Conservation (phyloP, 768 basidiomycete genomes). For the Leucogyrophana mollusca region DNA sequence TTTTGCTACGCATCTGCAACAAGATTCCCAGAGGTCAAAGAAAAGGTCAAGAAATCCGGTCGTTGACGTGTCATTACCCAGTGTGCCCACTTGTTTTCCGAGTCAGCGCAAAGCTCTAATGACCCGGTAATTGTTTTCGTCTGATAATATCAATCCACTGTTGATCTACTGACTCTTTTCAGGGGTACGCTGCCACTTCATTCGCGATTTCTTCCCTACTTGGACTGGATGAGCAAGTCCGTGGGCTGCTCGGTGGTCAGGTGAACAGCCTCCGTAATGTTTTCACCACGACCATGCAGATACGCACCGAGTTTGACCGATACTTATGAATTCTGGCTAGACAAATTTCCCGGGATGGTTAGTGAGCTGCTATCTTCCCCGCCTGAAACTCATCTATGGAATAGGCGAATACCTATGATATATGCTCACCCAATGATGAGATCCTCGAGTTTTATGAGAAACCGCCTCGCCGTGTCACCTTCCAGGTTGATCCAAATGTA, state of each 20-base stretch:
- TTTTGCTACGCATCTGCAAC: slow-evolving; percentile 8
- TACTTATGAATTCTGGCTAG: slow-evolving; percentile 11
- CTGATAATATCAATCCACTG: no score
- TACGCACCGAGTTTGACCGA: slow-evolving; percentile 6
- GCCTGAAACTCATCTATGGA: background rate
- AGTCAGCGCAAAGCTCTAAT: slow-evolving; percentile 10
- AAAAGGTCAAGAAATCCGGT: background rate
- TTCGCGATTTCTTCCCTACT: slow-evolving; percentile 5
- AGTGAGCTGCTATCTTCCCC: background rate
- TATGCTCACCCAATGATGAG: slow-evolving; percentile 1
- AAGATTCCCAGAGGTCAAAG: slow-evolving; percentile 6
- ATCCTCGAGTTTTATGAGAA: slow-evolving; percentile 1
- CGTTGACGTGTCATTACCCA: background rate
- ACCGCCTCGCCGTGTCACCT: slow-evolving; percentile 12
- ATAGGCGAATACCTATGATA: slow-evolving; percentile 2
- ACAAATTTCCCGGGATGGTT: slow-evolving; percentile 7
- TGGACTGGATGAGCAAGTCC: no score
- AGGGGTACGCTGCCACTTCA: background rate
- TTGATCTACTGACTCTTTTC: background rate
- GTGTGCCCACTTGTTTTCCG: slow-evolving; percentile 15
- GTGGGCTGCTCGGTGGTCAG: no score
- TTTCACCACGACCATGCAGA: slow-evolving; percentile 4
- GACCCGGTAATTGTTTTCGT: slow-evolving; percentile 6
- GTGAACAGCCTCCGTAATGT: slow-evolving; percentile 1
- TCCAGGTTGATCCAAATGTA: slow-evolving; percentile 8